Percentiles rank a stretch among this genome's conserved stretches.
Conservation (phyloP, 148 eudicot species). For the Polygonum aviculare region DNA sequence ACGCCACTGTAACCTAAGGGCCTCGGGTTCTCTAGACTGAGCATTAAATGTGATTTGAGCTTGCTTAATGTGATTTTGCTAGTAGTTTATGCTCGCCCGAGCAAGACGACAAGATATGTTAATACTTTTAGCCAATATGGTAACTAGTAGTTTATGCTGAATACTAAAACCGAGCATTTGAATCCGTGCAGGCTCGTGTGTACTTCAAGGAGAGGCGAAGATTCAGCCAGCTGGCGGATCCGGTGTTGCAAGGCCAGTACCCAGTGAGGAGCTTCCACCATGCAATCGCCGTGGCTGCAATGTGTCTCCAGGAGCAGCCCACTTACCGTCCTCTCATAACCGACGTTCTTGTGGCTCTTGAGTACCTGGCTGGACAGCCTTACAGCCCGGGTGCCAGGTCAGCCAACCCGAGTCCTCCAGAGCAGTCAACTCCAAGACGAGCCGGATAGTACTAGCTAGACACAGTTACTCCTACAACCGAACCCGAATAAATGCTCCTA, state of each 20-base stretch:
- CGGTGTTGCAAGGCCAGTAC: constrained; percentile 35
- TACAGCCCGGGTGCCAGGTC: constrained; percentile 16
- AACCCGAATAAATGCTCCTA: too few relatives aligned
- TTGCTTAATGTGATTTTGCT: background rate
- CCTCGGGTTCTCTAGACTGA: background rate
- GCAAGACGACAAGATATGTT: too few relatives aligned
- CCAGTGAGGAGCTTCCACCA: constrained; percentile 41
- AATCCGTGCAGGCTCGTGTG: constrained; percentile 39
- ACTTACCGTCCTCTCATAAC: constrained; percentile 47
- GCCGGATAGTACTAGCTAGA: constrained; percentile 18
- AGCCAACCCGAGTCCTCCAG: constrained; percentile 13
- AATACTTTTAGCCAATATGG: too few relatives aligned
- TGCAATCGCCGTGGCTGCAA: constrained; percentile 49
- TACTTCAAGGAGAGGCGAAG: constrained; percentile 42
- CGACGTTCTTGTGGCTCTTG: constrained; percentile 65
- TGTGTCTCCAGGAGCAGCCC: constrained; percentile 71
- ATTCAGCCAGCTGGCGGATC: constrained; percentile 47
- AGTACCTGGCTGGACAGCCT: constrained; percentile 37
- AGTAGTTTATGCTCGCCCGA: too few relatives aligned
- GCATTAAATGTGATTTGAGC: background rate
- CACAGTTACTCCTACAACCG: background rate
- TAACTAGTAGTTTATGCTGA: too few relatives aligned
- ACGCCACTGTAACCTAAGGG: too few relatives aligned
- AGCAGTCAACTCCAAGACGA: constrained; percentile 20
- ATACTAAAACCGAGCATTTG: background rate